Evolutionary conservation across 2,329 filamentous ascomycete genomes (phyloP), one percentile per base, ranked within the genome.

Genomic region (Fusarium newnesense): DNA sequence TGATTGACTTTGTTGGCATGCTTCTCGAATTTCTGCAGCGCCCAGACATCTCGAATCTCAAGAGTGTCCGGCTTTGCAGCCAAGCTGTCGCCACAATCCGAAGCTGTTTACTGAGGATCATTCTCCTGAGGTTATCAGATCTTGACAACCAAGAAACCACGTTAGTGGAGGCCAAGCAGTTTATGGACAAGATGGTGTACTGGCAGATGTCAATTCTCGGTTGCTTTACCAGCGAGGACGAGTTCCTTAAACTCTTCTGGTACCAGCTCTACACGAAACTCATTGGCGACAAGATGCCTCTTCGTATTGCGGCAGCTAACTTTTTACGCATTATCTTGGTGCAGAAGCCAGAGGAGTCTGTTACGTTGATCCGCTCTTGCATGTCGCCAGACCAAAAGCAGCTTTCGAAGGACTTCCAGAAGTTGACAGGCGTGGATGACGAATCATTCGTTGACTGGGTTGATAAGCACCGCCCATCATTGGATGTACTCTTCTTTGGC

Each of bases 201-300:
- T 99, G 96, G 96, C 96, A 98, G 80, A 95, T 94, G 26, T 93
- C 97, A 24, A 90, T 99, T 21, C 85, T 99, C 21, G 92, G 91
- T 5, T 90, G 92, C 8, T 90, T 96, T 21, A 92, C 93, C 7
- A 87, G 89, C 11, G 94, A 97, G 49, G 90, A 93, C n/a, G 91
- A 94, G 15, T 93, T 94, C 78, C 88, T 98, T 77, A 93, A 92
- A 72, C 87, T 98, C 39, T 89, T 98, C 46, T 98, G 95, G 86
- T 98, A 97, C 78, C 90, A 98, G 69, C 89, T 99, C 7, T 99
- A 98, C 80, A 91, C 92, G 12, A 97, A 97, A 80, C 86, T 98
- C 40, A 90, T 96, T 12, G 94, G 94, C 60, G 84, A 88, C 1
- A 87, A 92, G 59, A 84, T 88, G 36, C 83, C 88, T 3, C 90